These are phyloP conservation scores for Amylostereum chailletii DNA, from an alignment of 1,284 basidiomycete species.

Conservation along the genomic window DNA sequence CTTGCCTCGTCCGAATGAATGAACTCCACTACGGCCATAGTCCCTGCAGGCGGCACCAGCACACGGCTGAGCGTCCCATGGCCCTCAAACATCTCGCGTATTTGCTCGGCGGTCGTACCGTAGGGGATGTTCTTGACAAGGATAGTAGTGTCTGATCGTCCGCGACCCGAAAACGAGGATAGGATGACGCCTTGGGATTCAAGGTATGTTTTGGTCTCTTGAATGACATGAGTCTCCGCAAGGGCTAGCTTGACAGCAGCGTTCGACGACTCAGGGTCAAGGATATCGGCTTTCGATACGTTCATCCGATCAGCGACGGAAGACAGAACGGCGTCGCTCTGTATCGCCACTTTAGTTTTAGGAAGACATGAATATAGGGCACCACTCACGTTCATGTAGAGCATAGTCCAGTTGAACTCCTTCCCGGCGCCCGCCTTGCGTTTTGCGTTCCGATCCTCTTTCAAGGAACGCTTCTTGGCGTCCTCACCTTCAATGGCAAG, in stretches of 20 bases:
- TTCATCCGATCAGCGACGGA: slow-evolving; percentile 31
- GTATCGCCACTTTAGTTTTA: slow-evolving; percentile 5
- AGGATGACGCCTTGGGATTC: slow-evolving; percentile 66
- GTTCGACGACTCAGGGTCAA: slow-evolving; percentile 69
- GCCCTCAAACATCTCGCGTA: slow-evolving; percentile 73
- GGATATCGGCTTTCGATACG: slow-evolving; percentile 73
- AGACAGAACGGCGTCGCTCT: slow-evolving; percentile 50
- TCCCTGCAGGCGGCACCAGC: slow-evolving; percentile 87
- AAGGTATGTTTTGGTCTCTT: slow-evolving; percentile 88
- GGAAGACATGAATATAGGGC: slow-evolving; percentile 11
- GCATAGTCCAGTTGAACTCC: slow-evolving; percentile 93
- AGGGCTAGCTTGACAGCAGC: slow-evolving; percentile 91
- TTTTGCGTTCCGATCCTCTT: slow-evolving; percentile 64
- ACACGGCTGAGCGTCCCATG: slow-evolving; percentile 75
- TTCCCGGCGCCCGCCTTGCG: slow-evolving; percentile 69
- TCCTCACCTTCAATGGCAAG: slow-evolving; percentile 35
- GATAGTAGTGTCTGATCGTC: slow-evolving; percentile 74
- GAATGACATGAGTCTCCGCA: slow-evolving; percentile 93
- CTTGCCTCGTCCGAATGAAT: slow-evolving; percentile 61
- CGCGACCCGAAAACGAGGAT: slow-evolving; percentile 44
- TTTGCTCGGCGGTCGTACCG: slow-evolving; percentile 70
- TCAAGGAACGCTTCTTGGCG: slow-evolving; percentile 43
- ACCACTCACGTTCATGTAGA: slow-evolving; percentile 92
- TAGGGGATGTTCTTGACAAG: slow-evolving; percentile 97
- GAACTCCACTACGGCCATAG: slow-evolving; percentile 91